Evolutionary conservation across 164 flowering plant genomes (phyloP).

Genomic region (Nymphaea thermarum): DNA sequence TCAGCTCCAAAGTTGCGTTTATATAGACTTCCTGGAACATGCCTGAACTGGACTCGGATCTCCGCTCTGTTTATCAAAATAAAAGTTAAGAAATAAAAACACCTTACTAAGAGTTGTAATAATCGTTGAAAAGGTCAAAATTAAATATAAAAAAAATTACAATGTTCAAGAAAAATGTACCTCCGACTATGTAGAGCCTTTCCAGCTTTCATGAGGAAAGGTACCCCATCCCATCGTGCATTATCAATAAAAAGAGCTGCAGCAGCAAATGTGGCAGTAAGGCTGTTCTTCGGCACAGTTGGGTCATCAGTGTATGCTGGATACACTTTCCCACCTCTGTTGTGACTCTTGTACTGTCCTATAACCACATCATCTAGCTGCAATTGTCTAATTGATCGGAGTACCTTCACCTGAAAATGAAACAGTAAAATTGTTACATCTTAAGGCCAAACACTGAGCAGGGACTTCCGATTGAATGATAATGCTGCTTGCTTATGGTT

Average conservation of each 20-base stretch:
- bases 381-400: slow-evolving; percentile 61
- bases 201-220: slow-evolving; percentile 88
- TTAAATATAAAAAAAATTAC: neutral
- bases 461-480: too few relatives aligned
- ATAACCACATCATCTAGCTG: slow-evolving; percentile 45
- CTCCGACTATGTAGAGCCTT: slow-evolving; percentile 55
- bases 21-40: slow-evolving; percentile 83
- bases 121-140: neutral
- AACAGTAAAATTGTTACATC: neutral
- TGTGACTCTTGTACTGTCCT: slow-evolving; percentile 72
- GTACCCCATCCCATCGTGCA: slow-evolving; percentile 96
- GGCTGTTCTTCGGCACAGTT: slow-evolving; percentile 50
- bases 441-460: too few relatives aligned
- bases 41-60: slow-evolving; percentile 81
- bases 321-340: slow-evolving; percentile 35
- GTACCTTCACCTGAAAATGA: slow-evolving; percentile 57
- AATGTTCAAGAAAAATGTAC: slow-evolving; percentile 11
- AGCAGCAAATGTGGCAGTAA: slow-evolving; percentile 78
- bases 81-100: neutral
- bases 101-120: neutral
- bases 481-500: too few relatives aligned
- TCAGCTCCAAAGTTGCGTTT: slow-evolving; percentile 50
- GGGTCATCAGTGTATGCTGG: slow-evolving; percentile 66
- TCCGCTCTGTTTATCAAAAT: slow-evolving; percentile 45
- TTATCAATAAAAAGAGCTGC: slow-evolving; percentile 75